Evolutionary conservation across 179 eudicot genomes (phyloP), one percentile per base, ranked within the genome.

Genomic region (Pouteria campechiana): DNA sequence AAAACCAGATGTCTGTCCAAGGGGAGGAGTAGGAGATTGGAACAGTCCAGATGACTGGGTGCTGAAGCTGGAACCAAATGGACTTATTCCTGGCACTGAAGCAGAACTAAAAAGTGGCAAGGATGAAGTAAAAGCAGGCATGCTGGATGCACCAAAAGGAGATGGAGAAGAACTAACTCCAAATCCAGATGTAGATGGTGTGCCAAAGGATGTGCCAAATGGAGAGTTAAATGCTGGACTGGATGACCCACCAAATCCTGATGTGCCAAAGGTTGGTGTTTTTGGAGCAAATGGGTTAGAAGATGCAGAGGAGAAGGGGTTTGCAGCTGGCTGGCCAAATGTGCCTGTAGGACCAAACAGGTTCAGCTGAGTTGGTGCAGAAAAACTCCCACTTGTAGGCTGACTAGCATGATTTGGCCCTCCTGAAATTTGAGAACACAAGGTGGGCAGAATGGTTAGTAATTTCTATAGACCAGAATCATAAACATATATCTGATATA

Each of bases 321-420:
- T 44, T 2, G 10, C 7, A 14, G 49, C 0, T 5, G 32, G 31
- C 10, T 28, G 31, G 10, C 31, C 10, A 28, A 10, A 28, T 28
- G 31, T 4, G 10, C 6, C 6, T 25, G 25, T 7, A 16, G 28
- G 5, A 40, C 25, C 3, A 6, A 17, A 39, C 25, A n/a, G 25
- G 11, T 36, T 37, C 27, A 24, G 18, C 14, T 13, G 15, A 3
- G 3, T 8, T 25, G 0, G 8, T 3, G 6, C 17, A 3, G 36
- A 25, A 5, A 0, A 22, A 44, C 32, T 3, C 28, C 39, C 50
- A 34, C 61, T 61, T 54, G 61, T 54, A 53, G 17, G 15, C 9
- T 25, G 36, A 46, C 30, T 9, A 16, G 24, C 27, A 16, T 4
- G 24, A 37, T 4, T 2, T n/a, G 4, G 13, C 24, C 42, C 29